Evolutionary conservation across 1,284 basidiomycete species (phyloP).

Genomic region (Cyathus olla): DNA sequence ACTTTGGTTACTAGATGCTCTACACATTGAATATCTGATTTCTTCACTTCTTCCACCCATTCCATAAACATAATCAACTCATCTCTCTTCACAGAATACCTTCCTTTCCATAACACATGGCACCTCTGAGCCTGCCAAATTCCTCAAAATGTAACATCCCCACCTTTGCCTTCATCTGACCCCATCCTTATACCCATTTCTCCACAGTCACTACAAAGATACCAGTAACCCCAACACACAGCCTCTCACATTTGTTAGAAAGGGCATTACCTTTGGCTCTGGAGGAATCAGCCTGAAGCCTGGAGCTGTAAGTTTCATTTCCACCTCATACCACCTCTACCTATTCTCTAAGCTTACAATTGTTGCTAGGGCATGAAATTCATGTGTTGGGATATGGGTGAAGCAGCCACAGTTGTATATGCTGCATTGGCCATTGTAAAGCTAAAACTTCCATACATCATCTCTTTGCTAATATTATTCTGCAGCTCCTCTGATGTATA

Average conservation of each 20-base stretch:
- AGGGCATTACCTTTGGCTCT: conserved; percentile 90
- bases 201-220: conserved; percentile 82
- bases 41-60: neutral
- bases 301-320: conserved; percentile 62
- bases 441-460: conserved; percentile 77
- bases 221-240: conserved; percentile 63
- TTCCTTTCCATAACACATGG: conserved; percentile 92
- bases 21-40: neutral
- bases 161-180: neutral
- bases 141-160: conserved; percentile 82
- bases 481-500: too few relatives aligned
- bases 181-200: conserved; percentile 2
- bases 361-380: conserved; percentile 79
- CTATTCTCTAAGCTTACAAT: too few relatives aligned
- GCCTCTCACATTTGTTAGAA: conserved; percentile 87
- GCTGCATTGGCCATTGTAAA: conserved; percentile 85
- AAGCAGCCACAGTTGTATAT: conserved; percentile 84
- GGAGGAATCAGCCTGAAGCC: conserved; percentile 93
- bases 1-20: neutral
- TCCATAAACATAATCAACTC: neutral
- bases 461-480: conserved; percentile 1
- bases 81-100: conserved; percentile 59
- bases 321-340: neutral
- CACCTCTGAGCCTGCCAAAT: conserved; percentile 86
- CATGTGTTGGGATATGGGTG: conserved; percentile 90